Evolutionary conservation across 768 basidiomycete species (phyloP), one percentile per base, ranked within the genome.

Genomic region (Tulasnella sp.): DNA sequence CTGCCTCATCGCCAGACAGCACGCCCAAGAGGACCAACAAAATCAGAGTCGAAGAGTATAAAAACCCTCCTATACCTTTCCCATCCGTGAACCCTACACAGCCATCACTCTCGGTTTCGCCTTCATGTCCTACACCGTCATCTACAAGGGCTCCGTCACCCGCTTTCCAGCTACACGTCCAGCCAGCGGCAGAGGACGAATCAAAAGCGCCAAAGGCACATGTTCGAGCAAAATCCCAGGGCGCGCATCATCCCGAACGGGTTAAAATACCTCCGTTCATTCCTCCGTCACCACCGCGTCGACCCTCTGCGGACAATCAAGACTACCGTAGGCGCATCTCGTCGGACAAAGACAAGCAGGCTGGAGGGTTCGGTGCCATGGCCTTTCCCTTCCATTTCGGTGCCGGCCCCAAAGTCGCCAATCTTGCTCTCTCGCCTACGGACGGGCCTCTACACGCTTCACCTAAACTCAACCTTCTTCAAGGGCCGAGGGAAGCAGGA

Each of bases 21-120:
- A 22, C 71, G 38, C 71, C 72, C n/a, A 76, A 78, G 46, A 64
- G 75, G 4, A 73, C 75, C 19, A 73, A 86, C 63, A 81, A 85
- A 43, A 78, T 82, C 54, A 80, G 76, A 66, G 77, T 83, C 63
- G 79, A 76, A 42, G 76, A 82, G 60, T 89, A 90, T 66, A 76
- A 87, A 15, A 77, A 74, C 15, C 43, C 22, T 66, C 58, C 55
- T 54, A 30, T 64, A 48, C 45, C 62, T 57, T 55, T 61, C 65
- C 5, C 58, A 73, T 60, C 68, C 72, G 64, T 70, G 78, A 17
- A 62, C 67, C 59, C 68, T 65, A 67, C 60, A 46, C 44, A 38
- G 42, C 42, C 54, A 25, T 42, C 41, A 21, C 63, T 74, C 66
- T 58, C 71, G 72, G 4, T 67, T 43, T 70, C 60, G 69, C 72